Conservation (phyloP, 768 basidiomycete species). For the Clitopilus passeckerianus region DNA sequence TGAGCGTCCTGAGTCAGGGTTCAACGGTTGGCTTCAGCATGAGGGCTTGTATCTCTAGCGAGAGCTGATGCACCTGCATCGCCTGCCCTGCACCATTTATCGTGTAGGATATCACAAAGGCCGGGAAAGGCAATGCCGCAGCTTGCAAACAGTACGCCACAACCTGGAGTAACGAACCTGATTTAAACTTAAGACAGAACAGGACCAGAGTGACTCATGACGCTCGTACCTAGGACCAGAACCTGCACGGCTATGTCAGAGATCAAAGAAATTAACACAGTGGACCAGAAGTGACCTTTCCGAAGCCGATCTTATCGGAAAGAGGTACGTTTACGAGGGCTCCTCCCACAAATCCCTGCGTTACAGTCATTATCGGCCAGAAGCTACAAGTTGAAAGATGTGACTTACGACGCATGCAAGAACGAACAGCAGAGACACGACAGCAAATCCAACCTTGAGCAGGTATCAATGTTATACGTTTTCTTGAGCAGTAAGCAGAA, state of each 20-base stretch:
- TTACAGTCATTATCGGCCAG: not conserved
- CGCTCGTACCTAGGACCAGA: constrained; percentile 13
- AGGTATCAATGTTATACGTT: not conserved
- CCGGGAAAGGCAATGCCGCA: constrained; percentile 59
- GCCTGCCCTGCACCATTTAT: constrained; percentile 40
- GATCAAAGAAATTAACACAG: constrained; percentile 6
- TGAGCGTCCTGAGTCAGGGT: too few species aligned
- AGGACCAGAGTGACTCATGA: not conserved
- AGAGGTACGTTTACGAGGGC: constrained; percentile 33
- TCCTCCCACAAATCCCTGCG: constrained; percentile 35
- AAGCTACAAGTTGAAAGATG: not conserved
- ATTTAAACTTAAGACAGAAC: not conserved
- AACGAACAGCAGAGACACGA: constrained; percentile 50
- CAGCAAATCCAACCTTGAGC: constrained; percentile 35
- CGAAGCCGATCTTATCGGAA: constrained; percentile 33
- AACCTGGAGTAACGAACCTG: constrained; percentile 49
- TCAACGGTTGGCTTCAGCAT: too few species aligned
- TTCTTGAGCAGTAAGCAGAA: not conserved
- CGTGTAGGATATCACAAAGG: constrained; percentile 43
- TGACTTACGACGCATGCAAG: constrained; percentile 21
- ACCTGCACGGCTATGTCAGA: constrained; percentile 8
- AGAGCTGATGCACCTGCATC: too few species aligned
- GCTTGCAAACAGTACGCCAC: constrained; percentile 50
- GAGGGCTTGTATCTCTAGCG: too few species aligned
- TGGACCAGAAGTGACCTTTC: too few species aligned